Percentiles rank a stretch among this genome's conserved stretches.
Evolutionary conservation across 257 asterid species (phyloP).

Genomic region (Apocynum venetum): DNA sequence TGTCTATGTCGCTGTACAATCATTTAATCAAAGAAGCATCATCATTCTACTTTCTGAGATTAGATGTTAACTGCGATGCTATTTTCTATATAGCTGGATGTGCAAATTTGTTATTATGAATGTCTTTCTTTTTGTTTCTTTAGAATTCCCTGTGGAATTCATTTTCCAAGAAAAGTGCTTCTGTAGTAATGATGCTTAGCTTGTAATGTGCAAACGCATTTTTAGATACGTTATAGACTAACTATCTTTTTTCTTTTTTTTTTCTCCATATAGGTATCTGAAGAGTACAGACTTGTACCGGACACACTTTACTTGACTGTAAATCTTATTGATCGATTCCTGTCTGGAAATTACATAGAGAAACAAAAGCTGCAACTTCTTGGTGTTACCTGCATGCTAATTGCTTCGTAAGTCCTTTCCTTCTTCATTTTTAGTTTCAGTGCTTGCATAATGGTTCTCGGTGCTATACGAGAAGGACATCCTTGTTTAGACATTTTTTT

Average conservation of each 20-base stretch:
- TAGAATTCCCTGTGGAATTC: not conserved
- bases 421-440: not conserved
- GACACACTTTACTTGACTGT: slow-evolving; percentile 98
- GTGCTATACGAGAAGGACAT: not conserved
- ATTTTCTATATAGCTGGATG: not conserved
- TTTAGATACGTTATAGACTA: not conserved
- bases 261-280: slow-evolving; percentile 60
- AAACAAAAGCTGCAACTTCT: slow-evolving; percentile 89
- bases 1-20: not conserved
- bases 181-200: not conserved
- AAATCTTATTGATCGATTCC: slow-evolving; percentile 86
- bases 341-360: slow-evolving; percentile 67
- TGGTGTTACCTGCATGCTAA: slow-evolving; percentile 98
- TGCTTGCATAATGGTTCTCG: not conserved
- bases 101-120: not conserved
- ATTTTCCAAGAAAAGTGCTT: not conserved
- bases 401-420: slow-evolving; percentile 75
- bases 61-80: not conserved
- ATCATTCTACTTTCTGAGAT: not conserved
- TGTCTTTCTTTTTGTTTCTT: not conserved
- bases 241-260: slow-evolving; percentile 19
- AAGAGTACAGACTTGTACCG: slow-evolving; percentile 86
- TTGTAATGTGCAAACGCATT: slow-evolving; percentile 1
- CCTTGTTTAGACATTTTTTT: not conserved
- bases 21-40: not conserved